phyloP scores from a whole-genome alignment of 2,329 filamentous ascomycete species.

The Epichloe brachyelytri region DNA sequence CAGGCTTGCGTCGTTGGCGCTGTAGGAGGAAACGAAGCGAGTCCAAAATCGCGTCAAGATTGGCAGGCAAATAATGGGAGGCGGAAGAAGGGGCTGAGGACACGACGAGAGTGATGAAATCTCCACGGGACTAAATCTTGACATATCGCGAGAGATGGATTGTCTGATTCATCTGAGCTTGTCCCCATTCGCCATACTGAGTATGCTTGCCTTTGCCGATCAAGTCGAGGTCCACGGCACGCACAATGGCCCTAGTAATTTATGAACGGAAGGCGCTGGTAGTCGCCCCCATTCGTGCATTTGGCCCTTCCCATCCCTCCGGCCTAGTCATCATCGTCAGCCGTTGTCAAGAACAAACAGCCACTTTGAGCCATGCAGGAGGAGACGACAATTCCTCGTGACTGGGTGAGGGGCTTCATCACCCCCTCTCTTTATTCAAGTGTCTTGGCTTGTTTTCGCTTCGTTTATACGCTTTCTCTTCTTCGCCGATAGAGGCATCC shows the following conservation, averaged over 20 bases:
- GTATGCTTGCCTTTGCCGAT: no score
- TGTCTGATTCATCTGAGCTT: no score
- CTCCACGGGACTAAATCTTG: no score
- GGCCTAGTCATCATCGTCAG: not conserved
- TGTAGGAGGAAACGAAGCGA: no score
- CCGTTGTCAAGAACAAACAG: not conserved
- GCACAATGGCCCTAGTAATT: not conserved
- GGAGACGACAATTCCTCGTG: not conserved
- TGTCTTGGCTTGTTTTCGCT: not conserved
- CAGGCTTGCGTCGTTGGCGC: no score
- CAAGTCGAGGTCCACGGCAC: no score
- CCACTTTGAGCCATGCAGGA: not conserved
- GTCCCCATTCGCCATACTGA: no score
- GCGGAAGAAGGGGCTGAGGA: no score
- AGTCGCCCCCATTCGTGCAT: not conserved
- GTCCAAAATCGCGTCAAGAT: no score
- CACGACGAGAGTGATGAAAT: no score
- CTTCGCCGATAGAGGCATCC: not conserved
- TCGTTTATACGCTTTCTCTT: not conserved
- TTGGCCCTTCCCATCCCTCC: not conserved
- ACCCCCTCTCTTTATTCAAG: not conserved
- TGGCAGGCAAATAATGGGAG: no score
- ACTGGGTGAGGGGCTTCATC: not conserved
- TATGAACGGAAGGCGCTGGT: constrained; percentile 3
- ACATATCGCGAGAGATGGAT: no score